phyloP scores from a whole-genome alignment of 2,329 filamentous ascomycete species.

The Botrytis squamosa region DNA sequence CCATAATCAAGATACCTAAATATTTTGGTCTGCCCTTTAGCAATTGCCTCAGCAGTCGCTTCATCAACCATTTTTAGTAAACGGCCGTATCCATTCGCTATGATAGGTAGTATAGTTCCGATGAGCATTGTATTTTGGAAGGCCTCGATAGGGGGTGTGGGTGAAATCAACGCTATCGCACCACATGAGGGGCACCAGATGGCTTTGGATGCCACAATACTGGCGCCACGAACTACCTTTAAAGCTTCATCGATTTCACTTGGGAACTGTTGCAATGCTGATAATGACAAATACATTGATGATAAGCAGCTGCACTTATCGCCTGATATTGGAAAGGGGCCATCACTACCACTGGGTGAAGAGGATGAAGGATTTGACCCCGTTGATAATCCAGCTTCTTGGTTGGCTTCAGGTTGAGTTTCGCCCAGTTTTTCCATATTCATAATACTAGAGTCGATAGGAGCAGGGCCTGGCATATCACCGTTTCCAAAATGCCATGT shows the following conservation, averaged over 20 bases:
- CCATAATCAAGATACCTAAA: constrained; percentile 37
- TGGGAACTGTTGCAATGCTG: constrained; percentile 36
- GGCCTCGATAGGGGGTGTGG: constrained; percentile 46
- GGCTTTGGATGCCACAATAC: constrained; percentile 44
- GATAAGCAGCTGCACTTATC: constrained; percentile 34
- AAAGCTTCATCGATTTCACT: constrained; percentile 34
- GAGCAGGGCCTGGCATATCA: constrained; percentile 23
- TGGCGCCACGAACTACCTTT: constrained; percentile 33
- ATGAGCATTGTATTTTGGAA: constrained; percentile 61
- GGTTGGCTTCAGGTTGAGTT: constrained; percentile 14
- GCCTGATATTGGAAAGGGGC: constrained; percentile 14
- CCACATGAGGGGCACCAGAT: constrained; percentile 53
- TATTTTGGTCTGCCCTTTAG: constrained; percentile 41
- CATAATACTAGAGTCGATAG: constrained; percentile 30
- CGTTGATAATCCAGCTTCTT: constrained; percentile 9
- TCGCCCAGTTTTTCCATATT: constrained; percentile 22
- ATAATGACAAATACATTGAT: constrained; percentile 37
- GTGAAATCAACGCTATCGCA: constrained; percentile 41
- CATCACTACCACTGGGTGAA: constrained; percentile 26
- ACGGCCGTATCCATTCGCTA: constrained; percentile 56
- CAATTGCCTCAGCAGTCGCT: constrained; percentile 48
- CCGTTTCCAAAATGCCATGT: constrained; percentile 31
- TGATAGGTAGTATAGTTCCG: constrained; percentile 55
- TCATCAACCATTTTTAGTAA: constrained; percentile 56
- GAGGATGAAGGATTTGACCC: constrained; percentile 25